Evolutionary conservation across 2,329 filamentous ascomycete species (phyloP).

Genomic region (Raffaelea ambrosiae): DNA sequence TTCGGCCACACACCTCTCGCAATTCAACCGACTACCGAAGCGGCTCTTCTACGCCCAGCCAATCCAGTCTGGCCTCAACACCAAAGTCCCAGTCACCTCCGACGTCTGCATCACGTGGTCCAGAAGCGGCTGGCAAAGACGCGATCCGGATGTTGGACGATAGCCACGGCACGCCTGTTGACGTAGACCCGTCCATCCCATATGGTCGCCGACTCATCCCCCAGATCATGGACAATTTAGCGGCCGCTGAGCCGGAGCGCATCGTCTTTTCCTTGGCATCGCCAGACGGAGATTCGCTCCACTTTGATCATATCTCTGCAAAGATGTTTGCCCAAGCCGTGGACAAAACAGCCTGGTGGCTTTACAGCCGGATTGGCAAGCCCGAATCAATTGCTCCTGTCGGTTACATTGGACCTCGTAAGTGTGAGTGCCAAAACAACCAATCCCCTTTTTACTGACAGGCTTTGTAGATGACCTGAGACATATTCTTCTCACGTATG

Average conservation of each 20-base stretch:
- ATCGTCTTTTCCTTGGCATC: conserved; percentile 1
- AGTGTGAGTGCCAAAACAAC: not conserved
- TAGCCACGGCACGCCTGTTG: too few relatives aligned
- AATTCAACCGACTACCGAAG: not conserved
- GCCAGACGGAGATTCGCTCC: not conserved
- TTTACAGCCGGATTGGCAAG: not conserved
- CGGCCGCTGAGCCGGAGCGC: not conserved
- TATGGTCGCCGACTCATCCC: conserved; percentile 2
- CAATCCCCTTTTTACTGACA: too few relatives aligned
- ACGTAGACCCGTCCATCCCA: too few relatives aligned
- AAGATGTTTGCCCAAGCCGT: not conserved
- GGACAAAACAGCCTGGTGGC: conserved; percentile 3
- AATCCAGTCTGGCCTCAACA: not conserved
- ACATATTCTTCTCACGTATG: conserved; percentile 2
- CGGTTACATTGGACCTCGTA: conserved; percentile 3
- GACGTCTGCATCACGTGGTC: not conserved
- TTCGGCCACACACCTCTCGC: not conserved
- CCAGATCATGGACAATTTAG: conserved; percentile 4
- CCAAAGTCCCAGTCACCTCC: not conserved
- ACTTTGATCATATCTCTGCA: not conserved
- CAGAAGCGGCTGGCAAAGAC: not conserved
- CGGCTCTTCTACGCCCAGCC: not conserved
- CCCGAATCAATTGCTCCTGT: not conserved
- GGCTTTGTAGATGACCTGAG: not conserved
- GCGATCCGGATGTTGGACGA: not conserved